Evolutionary conservation across 345 rosid genomes (phyloP).

Genomic region (Lagerstroemia speciosa): DNA sequence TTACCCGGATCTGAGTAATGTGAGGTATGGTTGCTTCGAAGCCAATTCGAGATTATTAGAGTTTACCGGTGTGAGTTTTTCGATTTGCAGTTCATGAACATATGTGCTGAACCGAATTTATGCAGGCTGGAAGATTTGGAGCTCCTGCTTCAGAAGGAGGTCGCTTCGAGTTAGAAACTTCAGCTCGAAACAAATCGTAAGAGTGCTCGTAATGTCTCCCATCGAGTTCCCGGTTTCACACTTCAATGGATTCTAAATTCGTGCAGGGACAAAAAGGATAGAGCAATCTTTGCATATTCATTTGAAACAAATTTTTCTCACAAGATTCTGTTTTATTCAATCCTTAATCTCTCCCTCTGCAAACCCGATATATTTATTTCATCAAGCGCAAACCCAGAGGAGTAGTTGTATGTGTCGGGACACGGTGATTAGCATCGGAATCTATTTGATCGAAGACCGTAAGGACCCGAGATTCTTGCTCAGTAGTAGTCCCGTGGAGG

Average conservation of each 20-base stretch:
- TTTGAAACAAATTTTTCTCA: no score
- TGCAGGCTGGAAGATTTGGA: slow-evolving; percentile 59
- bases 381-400: no score
- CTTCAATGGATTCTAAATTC: background rate
- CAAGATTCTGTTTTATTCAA: no score
- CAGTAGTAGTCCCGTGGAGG: no score
- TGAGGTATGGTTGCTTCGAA: slow-evolving; percentile 32
- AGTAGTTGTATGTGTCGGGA: no score
- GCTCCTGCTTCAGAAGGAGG: slow-evolving; percentile 33
- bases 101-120: background rate
- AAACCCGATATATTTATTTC: no score
- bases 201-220: background rate
- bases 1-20: slow-evolving; percentile 71
- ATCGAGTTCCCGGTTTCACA: background rate
- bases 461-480: no score
- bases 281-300: background rate
- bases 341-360: no score
- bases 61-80: background rate
- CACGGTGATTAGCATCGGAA: no score
- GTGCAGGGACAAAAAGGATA: background rate
- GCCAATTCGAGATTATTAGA: background rate
- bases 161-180: slow-evolving; percentile 28
- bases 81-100: background rate
- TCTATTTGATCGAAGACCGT: no score
- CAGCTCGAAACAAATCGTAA: background rate